Evolutionary conservation across 2,329 filamentous ascomycete species (phyloP).

Genomic region (Aspergillus spinulosporus): DNA sequence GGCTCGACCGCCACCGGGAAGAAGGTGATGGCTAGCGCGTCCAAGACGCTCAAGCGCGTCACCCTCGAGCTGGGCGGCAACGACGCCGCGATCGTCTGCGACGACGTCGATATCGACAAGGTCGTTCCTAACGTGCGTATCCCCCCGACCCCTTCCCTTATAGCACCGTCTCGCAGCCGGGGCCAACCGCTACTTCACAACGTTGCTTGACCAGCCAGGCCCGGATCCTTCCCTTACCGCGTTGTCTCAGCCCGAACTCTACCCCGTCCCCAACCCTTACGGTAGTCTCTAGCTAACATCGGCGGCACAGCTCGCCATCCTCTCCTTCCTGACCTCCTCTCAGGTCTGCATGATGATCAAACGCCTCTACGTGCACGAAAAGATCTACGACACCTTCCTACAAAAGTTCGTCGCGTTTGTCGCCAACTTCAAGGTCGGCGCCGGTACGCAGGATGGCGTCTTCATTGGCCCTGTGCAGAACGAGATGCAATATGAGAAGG

Average conservation of each 20-base stretch:
- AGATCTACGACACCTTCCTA: slow-evolving; percentile 59
- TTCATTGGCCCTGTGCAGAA: slow-evolving; percentile 65
- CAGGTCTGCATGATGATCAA: slow-evolving; percentile 61
- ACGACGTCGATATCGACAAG: slow-evolving; percentile 53
- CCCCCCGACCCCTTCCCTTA: background rate
- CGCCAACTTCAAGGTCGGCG: slow-evolving; percentile 43
- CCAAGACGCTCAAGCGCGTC: slow-evolving; percentile 55
- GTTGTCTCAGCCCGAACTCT: too few species aligned
- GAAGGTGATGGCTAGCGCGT: slow-evolving; percentile 52
- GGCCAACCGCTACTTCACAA: too few species aligned
- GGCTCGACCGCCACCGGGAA: slow-evolving; percentile 56
- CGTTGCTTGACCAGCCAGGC: background rate
- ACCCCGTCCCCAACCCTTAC: too few species aligned
- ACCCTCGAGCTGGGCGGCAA: slow-evolving; percentile 59
- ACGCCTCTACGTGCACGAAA: slow-evolving; percentile 62
- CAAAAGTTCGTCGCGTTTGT: slow-evolving; percentile 49
- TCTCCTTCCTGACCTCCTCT: slow-evolving; percentile 55
- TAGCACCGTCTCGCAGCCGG: too few species aligned
- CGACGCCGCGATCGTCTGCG: slow-evolving; percentile 55
- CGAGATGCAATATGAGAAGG: slow-evolving; percentile 63
- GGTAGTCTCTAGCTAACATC: background rate
- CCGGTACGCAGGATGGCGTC: slow-evolving; percentile 44
- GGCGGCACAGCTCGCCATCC: slow-evolving; percentile 41
- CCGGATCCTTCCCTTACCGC: too few species aligned
- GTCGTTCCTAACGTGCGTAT: slow-evolving; percentile 42